Evolutionary conservation across 257 asterid genomes (phyloP).

Genomic region (Thymus quinquecostatus): DNA sequence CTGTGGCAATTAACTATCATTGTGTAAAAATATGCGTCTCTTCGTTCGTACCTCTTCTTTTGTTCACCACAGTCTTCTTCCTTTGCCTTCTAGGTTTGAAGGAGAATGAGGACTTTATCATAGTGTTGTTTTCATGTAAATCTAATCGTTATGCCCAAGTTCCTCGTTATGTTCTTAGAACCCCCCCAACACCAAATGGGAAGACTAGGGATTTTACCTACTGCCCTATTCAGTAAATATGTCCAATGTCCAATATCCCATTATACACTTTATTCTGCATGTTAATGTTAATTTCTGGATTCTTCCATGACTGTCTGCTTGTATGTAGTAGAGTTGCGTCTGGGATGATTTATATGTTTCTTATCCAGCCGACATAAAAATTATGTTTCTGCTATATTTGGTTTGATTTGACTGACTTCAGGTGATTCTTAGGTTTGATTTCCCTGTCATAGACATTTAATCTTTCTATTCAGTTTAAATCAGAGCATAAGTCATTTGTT

Average conservation of each 20-base stretch:
- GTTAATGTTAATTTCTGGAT: conserved; percentile 12
- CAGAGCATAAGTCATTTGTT: conserved; percentile 1
- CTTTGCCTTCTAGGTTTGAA: background rate
- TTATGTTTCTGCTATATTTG: conserved; percentile 15
- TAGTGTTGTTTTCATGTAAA: conserved; percentile 16
- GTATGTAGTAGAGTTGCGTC: background rate
- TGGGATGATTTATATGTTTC: conserved; percentile 11
- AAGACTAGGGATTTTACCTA: conserved; percentile 1
- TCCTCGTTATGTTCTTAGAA: background rate
- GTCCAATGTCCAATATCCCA: background rate
- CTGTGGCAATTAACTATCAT: background rate
- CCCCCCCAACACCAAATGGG: background rate
- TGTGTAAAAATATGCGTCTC: background rate
- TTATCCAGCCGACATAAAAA: background rate
- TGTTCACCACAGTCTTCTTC: background rate
- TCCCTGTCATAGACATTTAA: conserved; percentile 11
- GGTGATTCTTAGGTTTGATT: conserved; percentile 10
- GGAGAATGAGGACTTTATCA: conserved; percentile 4
- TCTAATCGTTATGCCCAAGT: background rate
- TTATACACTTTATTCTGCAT: background rate
- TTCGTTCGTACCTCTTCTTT: background rate
- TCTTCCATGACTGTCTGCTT: conserved; percentile 4
- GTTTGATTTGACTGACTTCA: conserved; percentile 11
- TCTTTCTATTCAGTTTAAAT: conserved; percentile 7
- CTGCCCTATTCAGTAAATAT: background rate